Percentiles rank a stretch among this genome's conserved stretches.
Evolutionary conservation across 208 protist genomes (phyloP).

Genomic region (Jaenimonas drosophilae): DNA sequence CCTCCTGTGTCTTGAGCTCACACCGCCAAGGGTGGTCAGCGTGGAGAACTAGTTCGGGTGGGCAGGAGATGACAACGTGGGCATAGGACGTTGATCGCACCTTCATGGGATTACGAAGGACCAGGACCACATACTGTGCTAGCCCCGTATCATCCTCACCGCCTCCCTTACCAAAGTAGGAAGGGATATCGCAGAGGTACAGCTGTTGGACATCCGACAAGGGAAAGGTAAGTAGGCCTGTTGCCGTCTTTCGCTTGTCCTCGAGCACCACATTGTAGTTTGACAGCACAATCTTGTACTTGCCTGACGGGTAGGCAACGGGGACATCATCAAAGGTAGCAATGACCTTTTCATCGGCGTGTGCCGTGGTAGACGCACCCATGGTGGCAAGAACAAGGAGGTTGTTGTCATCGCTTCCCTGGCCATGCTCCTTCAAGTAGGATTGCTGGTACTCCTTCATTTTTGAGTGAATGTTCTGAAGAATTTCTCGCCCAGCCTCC

Average conservation of each 20-base stretch:
- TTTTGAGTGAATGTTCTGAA: constrained; percentile 35
- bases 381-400: constrained; percentile 47
- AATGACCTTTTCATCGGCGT: constrained; percentile 52
- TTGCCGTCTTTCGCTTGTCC: constrained; percentile 52
- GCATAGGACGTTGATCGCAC: constrained; percentile 67
- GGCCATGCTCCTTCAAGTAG: constrained; percentile 27
- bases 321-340: constrained; percentile 71
- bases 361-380: constrained; percentile 18
- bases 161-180: constrained; percentile 22
- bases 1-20: constrained; percentile 65
- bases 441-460: constrained; percentile 51
- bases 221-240: constrained; percentile 36
- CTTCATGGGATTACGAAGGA: constrained; percentile 61
- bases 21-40: constrained; percentile 66
- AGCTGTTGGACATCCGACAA: constrained; percentile 59
- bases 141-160: constrained; percentile 13
- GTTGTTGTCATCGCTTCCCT: constrained; percentile 20
- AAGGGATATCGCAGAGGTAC: constrained; percentile 74
- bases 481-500: constrained; percentile 61
- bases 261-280: constrained; percentile 74
- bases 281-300: constrained; percentile 73
- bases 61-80: constrained; percentile 75
- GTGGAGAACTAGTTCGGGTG: constrained; percentile 37
- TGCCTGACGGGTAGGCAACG: constrained; percentile 67
- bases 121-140: constrained; percentile 74